A percentile compares a stretch with the other conserved stretches of the same genome.
Conservation (phyloP, 441 rosid genomes). For the Jatropha podagrica region DNA sequence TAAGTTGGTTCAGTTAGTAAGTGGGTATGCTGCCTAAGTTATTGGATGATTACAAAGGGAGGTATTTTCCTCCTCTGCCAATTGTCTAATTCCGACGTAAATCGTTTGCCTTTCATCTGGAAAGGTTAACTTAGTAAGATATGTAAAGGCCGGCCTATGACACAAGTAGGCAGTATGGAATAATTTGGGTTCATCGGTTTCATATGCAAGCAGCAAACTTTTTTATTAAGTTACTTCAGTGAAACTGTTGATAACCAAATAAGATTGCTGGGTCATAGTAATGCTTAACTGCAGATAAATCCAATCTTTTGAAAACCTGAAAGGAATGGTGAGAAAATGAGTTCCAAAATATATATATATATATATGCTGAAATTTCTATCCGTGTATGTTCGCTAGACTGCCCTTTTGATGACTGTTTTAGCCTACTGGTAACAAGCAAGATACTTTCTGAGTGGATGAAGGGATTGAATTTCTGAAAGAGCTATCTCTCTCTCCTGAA, state of each 20-base stretch:
- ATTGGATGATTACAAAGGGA: too few relatives aligned
- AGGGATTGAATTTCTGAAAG: not conserved
- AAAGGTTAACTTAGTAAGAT: too few relatives aligned
- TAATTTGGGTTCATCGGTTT: not conserved
- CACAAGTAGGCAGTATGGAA: too few relatives aligned
- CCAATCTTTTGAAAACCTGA: not conserved
- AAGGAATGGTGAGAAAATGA: not conserved
- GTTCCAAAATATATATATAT: not conserved
- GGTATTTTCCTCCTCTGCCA: too few relatives aligned
- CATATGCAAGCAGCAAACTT: not conserved
- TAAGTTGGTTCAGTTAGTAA: too few relatives aligned
- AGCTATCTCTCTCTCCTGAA: not conserved
- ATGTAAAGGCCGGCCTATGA: too few relatives aligned
- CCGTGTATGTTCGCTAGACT: not conserved
- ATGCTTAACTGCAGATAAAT: not conserved
- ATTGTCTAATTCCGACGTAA: too few relatives aligned
- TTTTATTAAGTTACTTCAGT: not conserved
- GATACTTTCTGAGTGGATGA: not conserved
- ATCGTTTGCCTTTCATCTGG: too few relatives aligned
- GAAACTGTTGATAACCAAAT: constrained; percentile 3
- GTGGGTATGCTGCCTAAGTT: too few relatives aligned
- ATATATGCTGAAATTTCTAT: not conserved
- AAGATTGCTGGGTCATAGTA: not conserved
- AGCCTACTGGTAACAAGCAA: not conserved
- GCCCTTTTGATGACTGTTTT: not conserved